Percentiles rank a stretch among this genome's conserved stretches.
These are phyloP conservation scores for Starmerella floricola DNA, from an alignment of 805 yeast species.

Conservation along the genomic window DNA sequence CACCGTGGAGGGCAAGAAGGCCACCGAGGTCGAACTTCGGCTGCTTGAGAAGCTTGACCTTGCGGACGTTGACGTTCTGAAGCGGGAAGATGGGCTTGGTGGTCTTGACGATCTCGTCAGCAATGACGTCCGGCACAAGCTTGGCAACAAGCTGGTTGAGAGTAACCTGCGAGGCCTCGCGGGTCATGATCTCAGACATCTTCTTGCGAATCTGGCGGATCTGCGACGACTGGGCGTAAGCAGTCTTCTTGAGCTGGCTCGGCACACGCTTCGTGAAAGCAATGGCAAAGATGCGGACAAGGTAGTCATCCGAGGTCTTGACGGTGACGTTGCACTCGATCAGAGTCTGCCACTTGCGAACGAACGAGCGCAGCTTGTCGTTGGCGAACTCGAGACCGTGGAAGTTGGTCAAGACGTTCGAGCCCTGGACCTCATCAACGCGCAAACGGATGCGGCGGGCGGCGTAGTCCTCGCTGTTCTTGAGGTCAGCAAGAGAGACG, in stretches of 20 bases:
- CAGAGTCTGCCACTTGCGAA: slow-evolving; percentile 97
- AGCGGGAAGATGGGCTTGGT: slow-evolving; percentile 91
- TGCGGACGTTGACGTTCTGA: slow-evolving; percentile 97
- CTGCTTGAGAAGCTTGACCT: slow-evolving; percentile 95
- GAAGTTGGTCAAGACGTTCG: slow-evolving; percentile 97
- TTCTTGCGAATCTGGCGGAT: slow-evolving; percentile 94
- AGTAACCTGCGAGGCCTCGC: slow-evolving; percentile 90
- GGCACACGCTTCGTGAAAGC: slow-evolving; percentile 97
- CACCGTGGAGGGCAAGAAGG: slow-evolving; percentile 95
- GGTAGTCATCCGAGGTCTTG: slow-evolving; percentile 96
- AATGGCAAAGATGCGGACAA: slow-evolving; percentile 89
- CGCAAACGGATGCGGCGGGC: slow-evolving; percentile 95
- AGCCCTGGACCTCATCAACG: slow-evolving; percentile 98
- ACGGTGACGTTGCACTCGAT: slow-evolving; percentile 97
- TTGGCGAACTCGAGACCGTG: slow-evolving; percentile 98
- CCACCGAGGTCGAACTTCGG: slow-evolving; percentile 98
- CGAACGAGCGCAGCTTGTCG: slow-evolving; percentile 94
- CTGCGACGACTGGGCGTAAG: slow-evolving; percentile 96
- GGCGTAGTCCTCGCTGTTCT: slow-evolving; percentile 97
- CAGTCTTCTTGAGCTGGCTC: slow-evolving; percentile 93
- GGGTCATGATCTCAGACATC: slow-evolving; percentile 90
- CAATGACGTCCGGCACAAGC: slow-evolving; percentile 97
- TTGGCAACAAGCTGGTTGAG: slow-evolving; percentile 93
- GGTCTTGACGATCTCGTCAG: slow-evolving; percentile 95
- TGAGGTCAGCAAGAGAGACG: slow-evolving; percentile 91